Percentiles rank a stretch among this genome's conserved stretches.
These are phyloP conservation scores for Martensiomyces pterosporus DNA, from an alignment of 192 early-diverging fungal genomes.

Conservation along the genomic window DNA sequence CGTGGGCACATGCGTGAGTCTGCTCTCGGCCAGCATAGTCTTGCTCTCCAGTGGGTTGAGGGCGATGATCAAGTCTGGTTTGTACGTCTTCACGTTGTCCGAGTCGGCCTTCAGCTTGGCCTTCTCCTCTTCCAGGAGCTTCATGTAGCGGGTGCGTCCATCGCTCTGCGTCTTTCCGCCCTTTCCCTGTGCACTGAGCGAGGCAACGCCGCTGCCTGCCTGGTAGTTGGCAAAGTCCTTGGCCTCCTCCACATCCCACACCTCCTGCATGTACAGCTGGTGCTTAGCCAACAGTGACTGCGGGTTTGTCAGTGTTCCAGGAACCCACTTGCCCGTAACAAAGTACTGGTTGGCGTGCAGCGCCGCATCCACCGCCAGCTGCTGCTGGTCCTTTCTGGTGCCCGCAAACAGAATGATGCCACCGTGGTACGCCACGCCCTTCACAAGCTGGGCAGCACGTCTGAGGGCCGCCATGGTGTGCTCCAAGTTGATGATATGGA, in stretches of 20 bases:
- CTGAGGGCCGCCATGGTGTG: conserved; percentile 81
- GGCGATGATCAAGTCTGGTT: conserved; percentile 78
- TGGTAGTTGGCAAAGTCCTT: conserved; percentile 13
- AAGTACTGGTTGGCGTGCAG: conserved; percentile 71
- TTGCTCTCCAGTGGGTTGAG: conserved; percentile 80
- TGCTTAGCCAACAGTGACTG: conserved; percentile 22
- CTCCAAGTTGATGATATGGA: conserved; percentile 93
- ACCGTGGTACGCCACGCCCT: conserved; percentile 66
- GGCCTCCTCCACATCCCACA: conserved; percentile 40
- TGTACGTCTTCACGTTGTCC: conserved; percentile 48
- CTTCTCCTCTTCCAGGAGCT: conserved; percentile 22
- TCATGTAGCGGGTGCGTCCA: conserved; percentile 9
- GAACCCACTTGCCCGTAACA: conserved; percentile 74
- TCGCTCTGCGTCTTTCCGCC: background rate
- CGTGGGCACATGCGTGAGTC: conserved; percentile 74
- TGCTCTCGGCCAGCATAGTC: conserved; percentile 77
- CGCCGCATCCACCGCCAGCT: conserved; percentile 79
- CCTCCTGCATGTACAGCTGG: conserved; percentile 7
- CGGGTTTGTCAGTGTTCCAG: conserved; percentile 85
- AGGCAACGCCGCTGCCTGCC: too few relatives aligned
- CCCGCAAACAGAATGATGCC: conserved; percentile 87
- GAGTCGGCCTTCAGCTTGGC: conserved; percentile 1
- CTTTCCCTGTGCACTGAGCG: too few relatives aligned
- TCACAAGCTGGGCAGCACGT: conserved; percentile 70
- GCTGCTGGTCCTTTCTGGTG: conserved; percentile 59